These are phyloP conservation scores for Guyanaporus albipodus DNA, from an alignment of 768 basidiomycete genomes.

Conservation along the genomic window DNA sequence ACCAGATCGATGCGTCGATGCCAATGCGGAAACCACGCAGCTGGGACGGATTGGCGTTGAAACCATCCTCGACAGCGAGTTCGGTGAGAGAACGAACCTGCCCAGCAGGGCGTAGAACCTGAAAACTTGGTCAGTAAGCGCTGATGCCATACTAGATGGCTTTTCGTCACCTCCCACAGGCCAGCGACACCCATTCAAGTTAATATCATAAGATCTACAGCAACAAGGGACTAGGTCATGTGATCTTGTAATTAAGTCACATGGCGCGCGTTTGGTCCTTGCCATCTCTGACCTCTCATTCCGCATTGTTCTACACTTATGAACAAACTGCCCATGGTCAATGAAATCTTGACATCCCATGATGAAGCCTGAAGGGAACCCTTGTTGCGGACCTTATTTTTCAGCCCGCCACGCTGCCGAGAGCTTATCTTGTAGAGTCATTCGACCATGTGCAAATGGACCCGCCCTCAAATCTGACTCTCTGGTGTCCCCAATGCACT, in stretches of 20 bases:
- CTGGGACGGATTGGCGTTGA: constrained; percentile 58
- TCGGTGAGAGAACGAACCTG: constrained; percentile 72
- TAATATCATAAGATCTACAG: not conserved
- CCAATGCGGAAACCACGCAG: constrained; percentile 77
- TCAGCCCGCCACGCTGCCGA: no score
- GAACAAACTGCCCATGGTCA: no score
- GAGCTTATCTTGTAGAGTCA: no score
- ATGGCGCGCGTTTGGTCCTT: no score
- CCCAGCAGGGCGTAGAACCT: constrained; percentile 71
- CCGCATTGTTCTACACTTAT: no score
- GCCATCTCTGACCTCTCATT: no score
- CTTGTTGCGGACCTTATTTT: no score
- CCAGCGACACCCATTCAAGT: constrained; percentile 45
- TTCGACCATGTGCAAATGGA: no score
- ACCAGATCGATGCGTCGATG: constrained; percentile 83
- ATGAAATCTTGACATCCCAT: no score
- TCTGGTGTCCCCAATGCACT: no score
- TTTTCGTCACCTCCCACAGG: constrained; percentile 44
- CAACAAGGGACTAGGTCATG: not conserved
- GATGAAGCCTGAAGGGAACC: no score
- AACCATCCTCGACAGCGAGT: constrained; percentile 71
- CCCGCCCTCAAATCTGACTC: no score
- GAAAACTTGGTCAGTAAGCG: constrained; percentile 7
- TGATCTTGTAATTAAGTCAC: constrained; percentile 5
- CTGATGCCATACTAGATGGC: not conserved